Evolutionary conservation across 345 rosid genomes (phyloP), one percentile per base, ranked within the genome.

Genomic region (Salix caprea): DNA sequence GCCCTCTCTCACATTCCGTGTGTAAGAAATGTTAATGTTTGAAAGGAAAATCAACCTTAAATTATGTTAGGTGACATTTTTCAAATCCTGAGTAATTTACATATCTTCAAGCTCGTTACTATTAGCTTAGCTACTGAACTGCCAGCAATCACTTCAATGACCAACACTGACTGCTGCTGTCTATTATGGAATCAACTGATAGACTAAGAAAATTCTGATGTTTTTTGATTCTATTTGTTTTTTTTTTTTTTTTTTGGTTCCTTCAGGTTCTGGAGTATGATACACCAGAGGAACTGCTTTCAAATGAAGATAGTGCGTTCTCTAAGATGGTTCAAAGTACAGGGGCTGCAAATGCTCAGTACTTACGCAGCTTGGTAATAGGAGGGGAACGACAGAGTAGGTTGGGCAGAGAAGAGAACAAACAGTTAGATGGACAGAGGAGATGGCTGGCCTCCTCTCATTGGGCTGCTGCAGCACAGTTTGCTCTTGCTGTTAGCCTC

Each of bases 261-360:
- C 36, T 76, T 65, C 85, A 93, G 99, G 99, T 96, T 83, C 90
- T 90, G 74, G 99, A 96, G 75, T 92, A 91, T 74, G 88, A 91
- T 77, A 65, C 89, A n/a, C 98, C 98, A 0, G 98, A 96, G 83
- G 85, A 79, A 72, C 87, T 93, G 78, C 81, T 96, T 74, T 88
- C 87, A 61, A 87, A 89, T 74, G 92, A 87, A 80, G 86, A 78
- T 81, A 89, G 94, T 70, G 90, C 98, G 12, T 96, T 96, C 91
- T 91, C 97, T 7, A 93, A 87, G 81, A 96, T 96, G 99, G 99
- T 93, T 69, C 96, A 88, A 76, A 96, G 99, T 80, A 96, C 98
- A 11, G 99, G 99, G 58, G 77, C 94, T 70, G 94, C 99, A 71
- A 96, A 96, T 74, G 98, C 98, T 61, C 94, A 93, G 80, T 96